Conservation (phyloP, 805 yeast genomes). For the Nematodospora valgi region DNA sequence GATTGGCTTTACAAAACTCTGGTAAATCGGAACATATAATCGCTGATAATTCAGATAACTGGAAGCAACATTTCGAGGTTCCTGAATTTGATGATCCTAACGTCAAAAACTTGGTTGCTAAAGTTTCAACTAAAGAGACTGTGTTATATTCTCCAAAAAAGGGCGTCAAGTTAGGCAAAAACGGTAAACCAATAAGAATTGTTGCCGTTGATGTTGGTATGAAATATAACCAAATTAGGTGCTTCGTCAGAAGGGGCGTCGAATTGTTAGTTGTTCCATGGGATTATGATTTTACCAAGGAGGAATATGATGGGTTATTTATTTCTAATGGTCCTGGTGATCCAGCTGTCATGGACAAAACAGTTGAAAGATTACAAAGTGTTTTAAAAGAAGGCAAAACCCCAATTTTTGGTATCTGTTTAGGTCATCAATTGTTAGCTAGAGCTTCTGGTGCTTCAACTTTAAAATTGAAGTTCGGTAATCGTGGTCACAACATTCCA, state of each 20-base stretch:
- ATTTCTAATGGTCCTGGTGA: conserved; percentile 99
- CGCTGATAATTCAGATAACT: conserved; percentile 33
- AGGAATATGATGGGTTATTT: conserved; percentile 91
- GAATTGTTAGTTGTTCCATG: conserved; percentile 95
- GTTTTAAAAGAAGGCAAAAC: conserved; percentile 66
- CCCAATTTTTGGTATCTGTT: conserved; percentile 96
- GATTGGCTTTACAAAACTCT: conserved; percentile 60
- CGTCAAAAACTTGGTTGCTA: conserved; percentile 83
- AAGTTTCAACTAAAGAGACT: conserved; percentile 79
- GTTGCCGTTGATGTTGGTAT: conserved; percentile 96
- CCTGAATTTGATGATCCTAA: conserved; percentile 96
- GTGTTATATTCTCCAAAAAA: conserved; percentile 70
- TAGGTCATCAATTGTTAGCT: conserved; percentile 96
- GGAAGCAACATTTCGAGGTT: conserved; percentile 63
- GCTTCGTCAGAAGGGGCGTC: conserved; percentile 94
- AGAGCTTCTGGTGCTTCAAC: conserved; percentile 95
- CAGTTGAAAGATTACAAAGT: conserved; percentile 56
- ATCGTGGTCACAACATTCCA: conserved; percentile 99
- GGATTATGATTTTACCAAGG: conserved; percentile 80
- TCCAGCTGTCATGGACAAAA: conserved; percentile 77
- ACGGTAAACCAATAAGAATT: conserved; percentile 78
- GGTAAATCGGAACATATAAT: conserved; percentile 29
- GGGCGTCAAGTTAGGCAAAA: conserved; percentile 42
- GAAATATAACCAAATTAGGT: conserved; percentile 96
- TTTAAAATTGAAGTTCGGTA: conserved; percentile 90